Evolutionary conservation across 352 stramenopile species (phyloP), one percentile per base, ranked within the genome.

Genomic region (Globisporangium carolinianum): DNA sequence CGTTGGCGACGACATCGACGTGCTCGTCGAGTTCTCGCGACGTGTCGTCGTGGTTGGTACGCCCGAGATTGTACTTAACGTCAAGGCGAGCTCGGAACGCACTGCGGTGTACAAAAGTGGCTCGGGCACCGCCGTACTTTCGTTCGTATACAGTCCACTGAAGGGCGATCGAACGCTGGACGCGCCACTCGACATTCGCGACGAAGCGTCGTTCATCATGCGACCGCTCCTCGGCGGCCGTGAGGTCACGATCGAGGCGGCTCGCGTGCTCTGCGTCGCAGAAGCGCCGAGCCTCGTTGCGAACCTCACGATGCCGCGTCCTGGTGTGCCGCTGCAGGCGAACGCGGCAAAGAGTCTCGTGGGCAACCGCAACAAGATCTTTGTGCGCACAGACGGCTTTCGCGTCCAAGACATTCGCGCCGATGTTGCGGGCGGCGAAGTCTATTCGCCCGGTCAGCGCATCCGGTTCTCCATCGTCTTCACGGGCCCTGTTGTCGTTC

Each of bases 371-470:
- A 60, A 66, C 1, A 83, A 79, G 39, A 74, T 92, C 32, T 89
- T 78, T 42, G 58, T 90, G 7, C 70, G 82, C 15, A 92, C 82
- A 0, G 79, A 89, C 39, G 73, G 76, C 1, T 66, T 88, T 17
- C 71, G 72, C 1, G 60, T 91, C 1, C 48, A 66, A 24, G 46
- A 53, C 0, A 35, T 93, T 2, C 43, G 60, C 0, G 61, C 76
- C 0, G 66, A 82, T 12, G 55, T 85, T 4, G 41, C 61, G 0
- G 82, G 60, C 38, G 83, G 72, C 1, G 59, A 69, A 7, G 53
- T 73, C 2, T 92, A 89, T 38, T 75, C 75, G 4, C 72, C 73
- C n/a, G 83, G 83, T 1, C 78, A 92, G 47, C 62, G 67, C 0
- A 76, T 92, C 24, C 56, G 72, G 0, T 10, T 93, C 15, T 75